These are phyloP conservation scores for Aureobasidium sp. DNA, from an alignment of 2,329 filamentous ascomycete genomes.

Conservation along the genomic window DNA sequence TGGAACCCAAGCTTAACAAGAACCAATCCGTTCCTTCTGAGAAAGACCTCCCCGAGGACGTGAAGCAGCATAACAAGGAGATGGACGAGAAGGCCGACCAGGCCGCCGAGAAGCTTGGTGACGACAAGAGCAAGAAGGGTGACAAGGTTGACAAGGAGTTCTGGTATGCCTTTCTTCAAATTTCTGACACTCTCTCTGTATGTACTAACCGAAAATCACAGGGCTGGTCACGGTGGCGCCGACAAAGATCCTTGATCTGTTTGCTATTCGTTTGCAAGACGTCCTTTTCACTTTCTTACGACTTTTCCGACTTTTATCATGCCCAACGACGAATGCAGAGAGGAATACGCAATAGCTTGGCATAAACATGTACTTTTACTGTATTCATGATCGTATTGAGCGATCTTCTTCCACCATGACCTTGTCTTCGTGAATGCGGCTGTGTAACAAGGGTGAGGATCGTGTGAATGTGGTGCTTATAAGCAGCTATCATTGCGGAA, in stretches of 20 bases:
- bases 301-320: constrained; percentile 6
- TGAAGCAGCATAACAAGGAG: constrained; percentile 39
- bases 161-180: constrained; percentile 24
- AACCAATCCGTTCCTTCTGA: constrained; percentile 30
- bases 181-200: background rate
- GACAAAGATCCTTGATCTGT: constrained; percentile 14
- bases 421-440: too few relatives aligned
- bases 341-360: background rate
- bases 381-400: background rate
- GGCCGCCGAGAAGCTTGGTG: constrained; percentile 32
- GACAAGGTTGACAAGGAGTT: constrained; percentile 36
- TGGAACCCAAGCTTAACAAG: constrained; percentile 38
- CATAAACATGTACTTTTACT: constrained; percentile 9
- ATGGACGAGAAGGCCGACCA: constrained; percentile 37
- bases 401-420: background rate
- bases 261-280: background rate
- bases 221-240: constrained; percentile 13
- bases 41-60: constrained; percentile 27
- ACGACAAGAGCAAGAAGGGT: constrained; percentile 35
- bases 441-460: too few relatives aligned
- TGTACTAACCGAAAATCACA: background rate
- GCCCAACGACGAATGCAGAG: constrained; percentile 1
- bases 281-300: background rate
- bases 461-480: background rate
- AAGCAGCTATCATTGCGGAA: background rate